phyloP scores from a whole-genome alignment of 2,329 filamentous ascomycete genomes.

The Fusarium circinatum region DNA sequence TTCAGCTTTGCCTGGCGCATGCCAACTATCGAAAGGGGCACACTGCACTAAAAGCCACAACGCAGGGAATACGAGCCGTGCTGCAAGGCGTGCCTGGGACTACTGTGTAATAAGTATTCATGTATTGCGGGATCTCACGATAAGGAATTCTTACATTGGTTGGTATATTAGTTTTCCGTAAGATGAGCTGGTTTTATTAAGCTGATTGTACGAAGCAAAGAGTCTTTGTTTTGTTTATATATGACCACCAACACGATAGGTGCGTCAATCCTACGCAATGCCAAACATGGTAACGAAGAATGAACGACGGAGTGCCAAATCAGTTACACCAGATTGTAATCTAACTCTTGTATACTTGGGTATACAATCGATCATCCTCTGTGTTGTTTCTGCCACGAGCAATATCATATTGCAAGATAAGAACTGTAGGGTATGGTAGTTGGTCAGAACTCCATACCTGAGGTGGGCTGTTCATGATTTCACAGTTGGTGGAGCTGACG shows the following conservation, averaged over 20 bases:
- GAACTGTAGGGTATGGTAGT: background rate
- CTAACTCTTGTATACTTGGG: background rate
- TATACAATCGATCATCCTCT: too few relatives aligned
- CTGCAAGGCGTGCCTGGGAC: background rate
- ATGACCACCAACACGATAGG: background rate
- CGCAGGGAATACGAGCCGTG: background rate
- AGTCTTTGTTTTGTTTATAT: background rate
- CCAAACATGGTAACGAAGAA: background rate
- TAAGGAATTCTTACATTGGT: background rate
- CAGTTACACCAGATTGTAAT: too few relatives aligned
- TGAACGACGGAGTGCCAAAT: background rate
- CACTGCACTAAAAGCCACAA: constrained; percentile 10
- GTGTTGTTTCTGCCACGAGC: background rate
- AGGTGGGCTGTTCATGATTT: background rate
- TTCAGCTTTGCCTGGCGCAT: constrained; percentile 17
- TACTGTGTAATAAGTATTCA: too few relatives aligned
- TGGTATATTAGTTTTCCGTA: background rate
- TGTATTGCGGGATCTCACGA: background rate
- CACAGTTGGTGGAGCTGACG: background rate
- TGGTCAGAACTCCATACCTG: background rate
- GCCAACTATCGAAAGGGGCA: constrained; percentile 1
- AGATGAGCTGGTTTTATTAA: background rate
- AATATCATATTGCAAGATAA: background rate
- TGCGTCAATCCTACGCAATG: too few relatives aligned
- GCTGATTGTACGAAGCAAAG: background rate